These are phyloP conservation scores for Prunus kanzakura DNA, from an alignment of 306 rosid species.

Conservation along the genomic window DNA sequence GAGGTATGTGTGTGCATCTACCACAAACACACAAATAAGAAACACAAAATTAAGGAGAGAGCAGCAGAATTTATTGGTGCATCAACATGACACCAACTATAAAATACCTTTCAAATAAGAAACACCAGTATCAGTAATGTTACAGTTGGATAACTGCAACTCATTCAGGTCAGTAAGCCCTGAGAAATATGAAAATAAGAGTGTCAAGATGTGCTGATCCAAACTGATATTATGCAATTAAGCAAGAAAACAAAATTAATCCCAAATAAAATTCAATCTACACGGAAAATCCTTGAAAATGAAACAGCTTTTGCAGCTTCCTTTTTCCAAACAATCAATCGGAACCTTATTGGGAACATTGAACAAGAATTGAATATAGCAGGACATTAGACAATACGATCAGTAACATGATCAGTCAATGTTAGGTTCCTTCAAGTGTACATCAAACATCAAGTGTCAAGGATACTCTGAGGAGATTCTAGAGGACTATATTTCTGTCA, in stretches of 20 bases:
- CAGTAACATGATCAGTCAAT: neutral
- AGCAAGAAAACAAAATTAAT: neutral
- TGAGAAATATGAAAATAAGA: constrained; percentile 28
- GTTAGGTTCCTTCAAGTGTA: neutral
- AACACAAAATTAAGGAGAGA: neutral
- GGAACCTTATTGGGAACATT: neutral
- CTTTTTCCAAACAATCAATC: neutral
- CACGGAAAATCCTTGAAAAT: neutral
- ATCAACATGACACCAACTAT: constrained; percentile 2
- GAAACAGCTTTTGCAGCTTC: neutral
- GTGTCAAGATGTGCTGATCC: constrained; percentile 14
- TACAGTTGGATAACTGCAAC: constrained; percentile 52
- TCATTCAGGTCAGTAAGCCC: constrained; percentile 58
- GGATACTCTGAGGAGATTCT: neutral
- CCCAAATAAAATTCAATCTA: constrained; percentile 9
- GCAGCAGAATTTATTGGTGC: constrained; percentile 5
- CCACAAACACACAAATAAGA: neutral
- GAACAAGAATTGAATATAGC: neutral
- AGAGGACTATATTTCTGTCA: neutral
- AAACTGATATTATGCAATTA: neutral
- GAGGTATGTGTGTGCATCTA: neutral
- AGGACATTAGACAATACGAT: neutral
- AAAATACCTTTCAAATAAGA: constrained; percentile 58
- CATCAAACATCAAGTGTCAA: neutral
- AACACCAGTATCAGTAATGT: constrained; percentile 55